A percentile compares a stretch with the other conserved stretches of the same genome.
phyloP scores from a whole-genome alignment of 202 grass and related monocot species.

The Panicum hallii region DNA sequence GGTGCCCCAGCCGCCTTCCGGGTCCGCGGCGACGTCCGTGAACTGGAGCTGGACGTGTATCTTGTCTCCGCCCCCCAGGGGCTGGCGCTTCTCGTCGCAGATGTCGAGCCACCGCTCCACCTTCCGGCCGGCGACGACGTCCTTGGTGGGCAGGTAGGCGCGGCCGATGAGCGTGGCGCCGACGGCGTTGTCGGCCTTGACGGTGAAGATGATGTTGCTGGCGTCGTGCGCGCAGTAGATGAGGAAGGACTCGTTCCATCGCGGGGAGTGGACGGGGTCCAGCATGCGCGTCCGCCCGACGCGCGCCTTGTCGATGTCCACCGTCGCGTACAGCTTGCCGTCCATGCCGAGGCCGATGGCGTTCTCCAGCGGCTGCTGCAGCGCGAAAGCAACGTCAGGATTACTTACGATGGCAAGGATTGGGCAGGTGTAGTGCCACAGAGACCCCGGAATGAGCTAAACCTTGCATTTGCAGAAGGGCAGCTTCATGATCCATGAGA shows the following conservation, averaged over 20 bases:
- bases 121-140: constrained; percentile 2
- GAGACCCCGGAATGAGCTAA: not conserved
- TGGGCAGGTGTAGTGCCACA: not conserved
- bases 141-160: constrained; percentile 66
- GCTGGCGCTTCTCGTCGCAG: constrained; percentile 52
- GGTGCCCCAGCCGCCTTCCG: constrained; percentile 48
- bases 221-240: constrained; percentile 91
- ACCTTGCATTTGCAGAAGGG: constrained; percentile 70
- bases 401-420: not conserved
- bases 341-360: constrained; percentile 37
- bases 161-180: constrained; percentile 75
- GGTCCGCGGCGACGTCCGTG: constrained; percentile 52
- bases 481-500: constrained; percentile 72
- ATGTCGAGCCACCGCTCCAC: constrained; percentile 69
- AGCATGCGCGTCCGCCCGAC: constrained; percentile 62
- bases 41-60: constrained; percentile 73
- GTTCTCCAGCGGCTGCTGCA: constrained; percentile 38
- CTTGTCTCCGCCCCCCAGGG: constrained; percentile 56
- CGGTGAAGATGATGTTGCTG: constrained; percentile 72
- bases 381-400: not conserved
- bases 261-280: constrained; percentile 26
- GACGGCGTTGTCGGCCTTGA: constrained; percentile 64
- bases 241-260: constrained; percentile 77
- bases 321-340: constrained; percentile 71
- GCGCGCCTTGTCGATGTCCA: constrained; percentile 85